Conservation (phyloP, 441 rosid genomes). For the Arabidopsis hybrid region DNA sequence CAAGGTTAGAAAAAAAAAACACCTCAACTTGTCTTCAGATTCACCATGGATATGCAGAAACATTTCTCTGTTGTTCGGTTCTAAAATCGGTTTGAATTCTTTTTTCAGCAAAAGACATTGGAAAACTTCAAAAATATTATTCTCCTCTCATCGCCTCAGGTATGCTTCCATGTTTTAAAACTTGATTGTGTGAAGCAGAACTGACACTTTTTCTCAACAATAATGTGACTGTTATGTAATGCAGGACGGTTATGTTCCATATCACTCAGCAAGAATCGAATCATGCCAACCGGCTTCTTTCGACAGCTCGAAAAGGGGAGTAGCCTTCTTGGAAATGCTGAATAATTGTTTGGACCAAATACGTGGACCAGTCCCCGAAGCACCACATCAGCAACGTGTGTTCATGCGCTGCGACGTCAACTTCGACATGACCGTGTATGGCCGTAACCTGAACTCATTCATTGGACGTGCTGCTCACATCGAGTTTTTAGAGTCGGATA, state of each 20-base stretch:
- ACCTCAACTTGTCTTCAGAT: not conserved
- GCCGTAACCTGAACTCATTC: conserved; percentile 79
- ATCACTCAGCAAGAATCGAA: conserved; percentile 94
- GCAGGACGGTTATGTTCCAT: conserved; percentile 96
- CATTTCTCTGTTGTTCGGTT: not conserved
- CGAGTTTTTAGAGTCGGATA: conserved; percentile 88
- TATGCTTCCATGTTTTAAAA: conserved; percentile 33
- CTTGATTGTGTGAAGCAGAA: not conserved
- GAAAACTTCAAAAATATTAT: conserved; percentile 74
- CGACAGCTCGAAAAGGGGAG: conserved; percentile 79
- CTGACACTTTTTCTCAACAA: not conserved
- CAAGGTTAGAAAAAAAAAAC: conserved; percentile 58
- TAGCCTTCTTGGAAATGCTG: conserved; percentile 83
- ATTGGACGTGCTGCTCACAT: conserved; percentile 97
- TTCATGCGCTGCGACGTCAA: conserved; percentile 93
- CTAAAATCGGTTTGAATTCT: not conserved
- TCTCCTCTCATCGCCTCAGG: conserved; percentile 93
- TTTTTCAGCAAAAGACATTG: conserved; percentile 87
- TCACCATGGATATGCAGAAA: not conserved
- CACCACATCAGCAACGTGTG: conserved; percentile 58
- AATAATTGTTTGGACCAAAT: conserved; percentile 88
- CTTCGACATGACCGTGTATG: conserved; percentile 75
- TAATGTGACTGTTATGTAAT: not conserved
- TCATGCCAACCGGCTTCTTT: conserved; percentile 69
- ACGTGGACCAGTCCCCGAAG: conserved; percentile 63